These are phyloP conservation scores for Russula griseocarnosa DNA, from an alignment of 768 basidiomycete genomes.

Conservation along the genomic window DNA sequence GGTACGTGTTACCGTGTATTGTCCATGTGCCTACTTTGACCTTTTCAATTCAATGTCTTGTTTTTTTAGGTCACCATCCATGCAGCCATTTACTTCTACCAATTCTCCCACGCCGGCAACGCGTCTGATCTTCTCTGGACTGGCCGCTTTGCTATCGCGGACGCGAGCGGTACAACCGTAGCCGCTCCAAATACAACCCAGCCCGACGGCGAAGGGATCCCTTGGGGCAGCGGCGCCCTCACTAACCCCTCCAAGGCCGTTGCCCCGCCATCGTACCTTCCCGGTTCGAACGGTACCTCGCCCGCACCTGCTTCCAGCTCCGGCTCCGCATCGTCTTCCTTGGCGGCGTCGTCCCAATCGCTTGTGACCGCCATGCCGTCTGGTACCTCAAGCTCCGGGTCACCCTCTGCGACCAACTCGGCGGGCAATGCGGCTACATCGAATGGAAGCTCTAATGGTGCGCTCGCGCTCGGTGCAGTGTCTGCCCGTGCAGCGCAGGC, in stretches of 20 bases:
- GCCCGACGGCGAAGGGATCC: slow-evolving; percentile 44
- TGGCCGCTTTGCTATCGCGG: slow-evolving; percentile 71
- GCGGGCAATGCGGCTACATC: neutral
- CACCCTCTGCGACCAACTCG: neutral
- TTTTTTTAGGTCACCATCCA: slow-evolving; percentile 52
- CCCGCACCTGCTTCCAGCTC: neutral
- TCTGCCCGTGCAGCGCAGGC: slow-evolving; percentile 13
- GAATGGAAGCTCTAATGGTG: neutral
- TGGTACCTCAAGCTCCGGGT: neutral
- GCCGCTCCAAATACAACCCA: slow-evolving; percentile 52
- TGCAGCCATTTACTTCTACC: slow-evolving; percentile 76
- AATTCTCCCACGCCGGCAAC: slow-evolving; percentile 50
- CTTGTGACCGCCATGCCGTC: neutral
- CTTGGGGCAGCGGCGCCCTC: slow-evolving; percentile 66
- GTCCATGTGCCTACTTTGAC: neutral
- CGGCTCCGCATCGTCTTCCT: neutral
- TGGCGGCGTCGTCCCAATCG: neutral
- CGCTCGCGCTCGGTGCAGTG: slow-evolving; percentile 5
- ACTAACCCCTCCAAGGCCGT: slow-evolving; percentile 39
- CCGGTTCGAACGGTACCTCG: slow-evolving; percentile 1
- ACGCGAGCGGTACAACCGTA: slow-evolving; percentile 42
- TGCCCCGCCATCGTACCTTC: slow-evolving; percentile 14
- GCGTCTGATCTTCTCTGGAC: slow-evolving; percentile 55
- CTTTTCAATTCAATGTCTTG: slow-evolving; percentile 3
- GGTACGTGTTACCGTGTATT: slow-evolving; percentile 39